Evolutionary conservation across 805 yeast species (phyloP).

Genomic region (Candida nitratophila): DNA sequence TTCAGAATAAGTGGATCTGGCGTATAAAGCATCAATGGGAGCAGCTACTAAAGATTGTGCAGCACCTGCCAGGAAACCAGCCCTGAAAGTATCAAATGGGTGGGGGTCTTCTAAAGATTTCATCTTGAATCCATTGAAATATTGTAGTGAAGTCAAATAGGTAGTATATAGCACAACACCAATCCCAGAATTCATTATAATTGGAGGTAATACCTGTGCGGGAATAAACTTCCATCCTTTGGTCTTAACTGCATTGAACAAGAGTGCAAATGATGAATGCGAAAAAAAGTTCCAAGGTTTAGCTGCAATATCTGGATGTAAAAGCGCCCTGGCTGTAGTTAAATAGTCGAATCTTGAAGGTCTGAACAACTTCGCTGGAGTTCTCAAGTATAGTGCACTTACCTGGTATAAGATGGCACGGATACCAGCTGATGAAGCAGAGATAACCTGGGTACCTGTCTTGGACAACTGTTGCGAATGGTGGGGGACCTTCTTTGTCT

Average conservation of each 20-base stretch:
- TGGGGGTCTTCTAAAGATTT: slow-evolving; percentile 20
- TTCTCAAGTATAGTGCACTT: slow-evolving; percentile 70
- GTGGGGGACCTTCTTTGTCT: background rate
- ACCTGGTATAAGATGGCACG: slow-evolving; percentile 78
- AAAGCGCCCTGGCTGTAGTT: slow-evolving; percentile 52
- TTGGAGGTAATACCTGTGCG: slow-evolving; percentile 78
- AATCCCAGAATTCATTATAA: slow-evolving; percentile 82
- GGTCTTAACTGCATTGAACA: slow-evolving; percentile 59
- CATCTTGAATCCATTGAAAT: slow-evolving; percentile 20
- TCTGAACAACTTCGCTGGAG: slow-evolving; percentile 78
- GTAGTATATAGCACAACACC: slow-evolving; percentile 83
- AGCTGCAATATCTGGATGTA: slow-evolving; percentile 36
- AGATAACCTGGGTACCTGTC: slow-evolving; percentile 49
- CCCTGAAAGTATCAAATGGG: slow-evolving; percentile 56
- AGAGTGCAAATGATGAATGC: slow-evolving; percentile 73
- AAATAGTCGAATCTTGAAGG: slow-evolving; percentile 88
- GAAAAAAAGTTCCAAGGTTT: slow-evolving; percentile 53
- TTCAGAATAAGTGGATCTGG: slow-evolving; percentile 74
- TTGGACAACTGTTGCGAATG: slow-evolving; percentile 24
- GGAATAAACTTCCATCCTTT: slow-evolving; percentile 89
- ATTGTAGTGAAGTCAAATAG: slow-evolving; percentile 52
- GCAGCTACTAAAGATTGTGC: slow-evolving; percentile 89
- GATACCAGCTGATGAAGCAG: slow-evolving; percentile 79
- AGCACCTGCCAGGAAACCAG: slow-evolving; percentile 84
- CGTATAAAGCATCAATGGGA: slow-evolving; percentile 85